phyloP scores from a whole-genome alignment of 2,329 filamentous ascomycete species.

The Colletotrichum sp. region DNA sequence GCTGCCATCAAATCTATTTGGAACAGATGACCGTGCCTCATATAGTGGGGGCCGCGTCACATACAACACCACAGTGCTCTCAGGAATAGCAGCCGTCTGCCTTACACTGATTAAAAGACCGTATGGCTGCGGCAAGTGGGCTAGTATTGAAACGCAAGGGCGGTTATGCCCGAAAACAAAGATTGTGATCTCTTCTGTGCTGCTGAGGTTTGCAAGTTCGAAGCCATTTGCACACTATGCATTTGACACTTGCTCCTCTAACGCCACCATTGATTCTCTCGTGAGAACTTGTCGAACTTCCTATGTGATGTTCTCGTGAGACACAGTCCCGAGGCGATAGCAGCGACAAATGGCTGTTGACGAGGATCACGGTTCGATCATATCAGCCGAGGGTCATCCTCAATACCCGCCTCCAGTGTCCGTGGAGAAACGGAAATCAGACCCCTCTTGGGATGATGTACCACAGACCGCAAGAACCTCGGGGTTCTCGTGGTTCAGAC shows the following conservation, averaged over 20 bases:
- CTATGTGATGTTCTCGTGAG: neutral
- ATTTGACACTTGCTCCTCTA: neutral
- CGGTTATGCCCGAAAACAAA: neutral
- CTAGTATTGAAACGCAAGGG: neutral
- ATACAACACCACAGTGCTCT: neutral
- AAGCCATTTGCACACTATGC: neutral
- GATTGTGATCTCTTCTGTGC: neutral
- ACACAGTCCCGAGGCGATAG: neutral
- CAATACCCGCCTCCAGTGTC: neutral
- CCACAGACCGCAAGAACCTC: neutral
- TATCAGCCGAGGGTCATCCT: neutral
- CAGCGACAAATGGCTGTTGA: neutral
- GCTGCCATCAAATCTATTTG: neutral
- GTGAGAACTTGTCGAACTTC: neutral
- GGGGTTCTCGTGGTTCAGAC: slow-evolving; percentile 6
- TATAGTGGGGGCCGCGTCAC: neutral
- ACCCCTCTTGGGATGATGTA: neutral
- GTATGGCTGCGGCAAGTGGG: neutral
- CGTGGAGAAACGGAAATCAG: neutral
- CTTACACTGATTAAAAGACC: neutral
- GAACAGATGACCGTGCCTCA: neutral
- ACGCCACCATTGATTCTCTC: neutral
- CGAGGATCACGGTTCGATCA: neutral
- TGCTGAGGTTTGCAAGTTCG: neutral
- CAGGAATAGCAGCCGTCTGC: neutral